Conservation (phyloP, 495 filamentous ascomycete genomes). For the Penicillium antarcticum region DNA sequence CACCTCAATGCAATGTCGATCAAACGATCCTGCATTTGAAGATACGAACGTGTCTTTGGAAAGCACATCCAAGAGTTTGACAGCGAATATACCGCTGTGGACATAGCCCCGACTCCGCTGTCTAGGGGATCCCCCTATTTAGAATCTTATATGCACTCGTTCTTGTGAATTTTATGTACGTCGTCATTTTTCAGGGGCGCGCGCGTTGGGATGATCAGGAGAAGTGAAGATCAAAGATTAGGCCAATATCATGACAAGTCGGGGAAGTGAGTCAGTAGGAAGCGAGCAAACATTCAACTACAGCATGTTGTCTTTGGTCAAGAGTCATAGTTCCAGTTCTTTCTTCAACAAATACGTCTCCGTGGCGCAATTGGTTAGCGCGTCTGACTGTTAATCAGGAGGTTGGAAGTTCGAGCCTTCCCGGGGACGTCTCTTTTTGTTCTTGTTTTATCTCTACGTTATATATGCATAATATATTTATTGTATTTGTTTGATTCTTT, state of each 20-base stretch:
- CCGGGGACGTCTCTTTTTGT: conserved; percentile 31
- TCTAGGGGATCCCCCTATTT: no score
- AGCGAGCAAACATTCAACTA: no score
- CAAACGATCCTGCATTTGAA: background rate
- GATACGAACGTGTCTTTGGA: background rate
- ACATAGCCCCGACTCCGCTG: background rate
- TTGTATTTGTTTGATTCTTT: no score
- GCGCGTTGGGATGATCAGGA: background rate
- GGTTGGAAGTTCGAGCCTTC: conserved; percentile 49
- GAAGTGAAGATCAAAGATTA: no score
- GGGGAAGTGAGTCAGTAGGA: no score
- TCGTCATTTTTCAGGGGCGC: background rate
- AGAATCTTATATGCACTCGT: background rate
- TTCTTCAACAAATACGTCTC: conserved; percentile 18
- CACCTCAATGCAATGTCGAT: background rate
- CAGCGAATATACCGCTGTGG: background rate
- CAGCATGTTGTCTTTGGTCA: no score
- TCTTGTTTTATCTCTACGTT: background rate
- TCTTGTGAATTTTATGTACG: background rate
- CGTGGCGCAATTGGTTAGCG: conserved; percentile 51
- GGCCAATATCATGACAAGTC: no score
- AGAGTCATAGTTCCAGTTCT: background rate
- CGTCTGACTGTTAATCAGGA: conserved; percentile 51
- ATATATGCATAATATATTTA: background rate
- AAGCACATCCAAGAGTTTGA: background rate